These are phyloP conservation scores for Chenopodium quinoa DNA, from an alignment of 148 eudicot species.

Conservation along the genomic window DNA sequence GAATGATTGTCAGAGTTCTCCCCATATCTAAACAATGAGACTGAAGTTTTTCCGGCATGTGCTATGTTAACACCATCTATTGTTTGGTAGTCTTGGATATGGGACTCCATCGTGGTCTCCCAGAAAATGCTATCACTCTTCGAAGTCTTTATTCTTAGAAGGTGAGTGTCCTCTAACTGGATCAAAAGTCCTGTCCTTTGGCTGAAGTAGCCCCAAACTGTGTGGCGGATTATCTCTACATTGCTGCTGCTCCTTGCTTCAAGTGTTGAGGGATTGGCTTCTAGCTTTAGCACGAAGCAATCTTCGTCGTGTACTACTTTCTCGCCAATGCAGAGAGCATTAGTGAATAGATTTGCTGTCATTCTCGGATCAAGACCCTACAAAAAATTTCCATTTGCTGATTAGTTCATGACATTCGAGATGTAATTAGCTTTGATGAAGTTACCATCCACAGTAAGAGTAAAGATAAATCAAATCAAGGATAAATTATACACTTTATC, in stretches of 20 bases:
- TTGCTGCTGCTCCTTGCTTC: slow-evolving; percentile 76
- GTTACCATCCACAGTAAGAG: neutral
- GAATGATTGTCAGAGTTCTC: slow-evolving; percentile 61
- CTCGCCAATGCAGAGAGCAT: slow-evolving; percentile 76
- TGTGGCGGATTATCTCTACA: slow-evolving; percentile 76
- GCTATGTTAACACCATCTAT: slow-evolving; percentile 82
- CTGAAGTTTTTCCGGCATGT: slow-evolving; percentile 63
- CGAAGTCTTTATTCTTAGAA: slow-evolving; percentile 58
- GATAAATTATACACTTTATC: neutral
- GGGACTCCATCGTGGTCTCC: slow-evolving; percentile 93
- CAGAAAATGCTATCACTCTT: slow-evolving; percentile 63
- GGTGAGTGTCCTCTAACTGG: slow-evolving; percentile 81
- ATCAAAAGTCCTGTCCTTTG: slow-evolving; percentile 80
- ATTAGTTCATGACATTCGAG: slow-evolving; percentile 2
- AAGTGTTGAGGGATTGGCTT: slow-evolving; percentile 58
- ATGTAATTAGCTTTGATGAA: neutral
- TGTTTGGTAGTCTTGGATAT: slow-evolving; percentile 61
- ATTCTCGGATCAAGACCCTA: slow-evolving; percentile 93
- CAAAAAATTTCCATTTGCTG: slow-evolving; percentile 2
- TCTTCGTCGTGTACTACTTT: slow-evolving; percentile 65
- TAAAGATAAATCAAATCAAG: neutral
- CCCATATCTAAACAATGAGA: slow-evolving; percentile 70
- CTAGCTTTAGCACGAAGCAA: slow-evolving; percentile 76
- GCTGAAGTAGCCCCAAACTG: slow-evolving; percentile 90
- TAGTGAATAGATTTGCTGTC: slow-evolving; percentile 74